Conservation (phyloP, 2,329 filamentous ascomycete species). For the Fusarium sp. region DNA sequence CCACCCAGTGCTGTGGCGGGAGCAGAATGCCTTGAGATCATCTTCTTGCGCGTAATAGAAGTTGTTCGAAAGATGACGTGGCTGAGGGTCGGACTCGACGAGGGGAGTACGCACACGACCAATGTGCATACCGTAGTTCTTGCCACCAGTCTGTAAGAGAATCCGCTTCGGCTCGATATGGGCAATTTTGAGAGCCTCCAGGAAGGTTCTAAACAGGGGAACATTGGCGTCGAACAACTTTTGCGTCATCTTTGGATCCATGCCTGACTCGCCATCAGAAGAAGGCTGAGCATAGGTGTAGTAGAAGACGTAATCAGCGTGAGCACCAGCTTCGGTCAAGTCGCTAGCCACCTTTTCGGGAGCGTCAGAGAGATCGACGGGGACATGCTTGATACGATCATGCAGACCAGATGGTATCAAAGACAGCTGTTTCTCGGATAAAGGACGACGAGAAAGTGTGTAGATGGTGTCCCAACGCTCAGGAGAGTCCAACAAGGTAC, state of each 20-base stretch:
- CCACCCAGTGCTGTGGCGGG: neutral
- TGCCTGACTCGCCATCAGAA: neutral
- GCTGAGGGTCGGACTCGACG: conserved; percentile 13
- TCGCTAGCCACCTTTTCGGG: neutral
- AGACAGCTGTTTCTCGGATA: neutral
- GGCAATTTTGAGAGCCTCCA: neutral
- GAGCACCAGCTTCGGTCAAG: neutral
- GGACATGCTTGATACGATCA: neutral
- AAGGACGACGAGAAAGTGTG: neutral
- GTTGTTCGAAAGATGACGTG: neutral
- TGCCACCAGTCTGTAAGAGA: conserved; percentile 10
- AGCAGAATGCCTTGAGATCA: neutral
- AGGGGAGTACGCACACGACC: conserved; percentile 3
- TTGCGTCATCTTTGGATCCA: neutral
- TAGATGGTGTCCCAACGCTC: conserved; percentile 3
- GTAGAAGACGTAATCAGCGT: conserved; percentile 6
- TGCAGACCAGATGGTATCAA: neutral
- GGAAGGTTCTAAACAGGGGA: conserved; percentile 3
- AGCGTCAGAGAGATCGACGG: neutral
- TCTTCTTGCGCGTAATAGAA: conserved; percentile 15
- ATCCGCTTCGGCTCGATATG: neutral
- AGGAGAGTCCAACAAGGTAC: neutral
- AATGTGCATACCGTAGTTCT: conserved; percentile 16
- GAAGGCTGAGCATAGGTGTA: conserved; percentile 1
- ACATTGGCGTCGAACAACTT: neutral